A percentile compares a stretch with the other conserved stretches of the same genome.
These are phyloP conservation scores for Phialemoniopsis sp. DNA, from an alignment of 2,329 filamentous ascomycete genomes.

Conservation along the genomic window DNA sequence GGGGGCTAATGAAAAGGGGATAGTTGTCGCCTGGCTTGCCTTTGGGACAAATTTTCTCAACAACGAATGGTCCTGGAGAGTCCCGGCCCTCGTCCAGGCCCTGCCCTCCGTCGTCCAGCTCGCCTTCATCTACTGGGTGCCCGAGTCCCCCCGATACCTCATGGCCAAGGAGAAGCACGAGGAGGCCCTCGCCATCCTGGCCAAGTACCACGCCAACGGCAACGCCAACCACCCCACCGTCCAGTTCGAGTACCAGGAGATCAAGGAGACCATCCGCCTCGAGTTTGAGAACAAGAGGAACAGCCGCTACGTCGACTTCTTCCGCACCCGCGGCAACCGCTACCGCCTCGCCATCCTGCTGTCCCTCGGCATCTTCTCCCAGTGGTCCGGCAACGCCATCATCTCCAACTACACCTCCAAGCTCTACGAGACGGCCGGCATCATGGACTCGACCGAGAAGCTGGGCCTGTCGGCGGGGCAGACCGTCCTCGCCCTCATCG, in stretches of 20 bases:
- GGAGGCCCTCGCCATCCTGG: slow-evolving; percentile 49
- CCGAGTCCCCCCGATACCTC: slow-evolving; percentile 43
- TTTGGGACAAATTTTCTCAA: slow-evolving; percentile 41
- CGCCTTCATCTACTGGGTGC: slow-evolving; percentile 44
- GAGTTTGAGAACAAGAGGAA: slow-evolving; percentile 42
- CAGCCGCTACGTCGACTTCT: slow-evolving; percentile 49
- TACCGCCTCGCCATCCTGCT: slow-evolving; percentile 27
- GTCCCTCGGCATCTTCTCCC: slow-evolving; percentile 54
- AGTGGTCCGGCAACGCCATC: slow-evolving; percentile 57
- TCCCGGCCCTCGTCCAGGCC: slow-evolving; percentile 43
- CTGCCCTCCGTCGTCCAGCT: slow-evolving; percentile 43
- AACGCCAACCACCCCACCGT: slow-evolving; percentile 47
- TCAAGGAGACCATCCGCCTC: slow-evolving; percentile 51
- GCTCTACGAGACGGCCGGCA: slow-evolving; percentile 49
- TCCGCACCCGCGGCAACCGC: slow-evolving; percentile 22
- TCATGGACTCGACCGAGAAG: slow-evolving; percentile 37
- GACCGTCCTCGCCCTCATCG: slow-evolving; percentile 46
- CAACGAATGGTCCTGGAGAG: slow-evolving; percentile 49
- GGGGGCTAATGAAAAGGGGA: too few species aligned
- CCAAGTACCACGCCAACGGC: slow-evolving; percentile 53
- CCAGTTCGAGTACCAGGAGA: slow-evolving; percentile 56
- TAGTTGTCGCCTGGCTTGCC: slow-evolving; percentile 42
- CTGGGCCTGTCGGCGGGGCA: slow-evolving; percentile 44
- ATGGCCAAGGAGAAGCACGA: slow-evolving; percentile 32
- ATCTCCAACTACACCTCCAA: slow-evolving; percentile 54